Percentiles rank a stretch among this genome's conserved stretches.
Conservation (phyloP, 331 rosid genomes). For the Acacia pycnantha region DNA sequence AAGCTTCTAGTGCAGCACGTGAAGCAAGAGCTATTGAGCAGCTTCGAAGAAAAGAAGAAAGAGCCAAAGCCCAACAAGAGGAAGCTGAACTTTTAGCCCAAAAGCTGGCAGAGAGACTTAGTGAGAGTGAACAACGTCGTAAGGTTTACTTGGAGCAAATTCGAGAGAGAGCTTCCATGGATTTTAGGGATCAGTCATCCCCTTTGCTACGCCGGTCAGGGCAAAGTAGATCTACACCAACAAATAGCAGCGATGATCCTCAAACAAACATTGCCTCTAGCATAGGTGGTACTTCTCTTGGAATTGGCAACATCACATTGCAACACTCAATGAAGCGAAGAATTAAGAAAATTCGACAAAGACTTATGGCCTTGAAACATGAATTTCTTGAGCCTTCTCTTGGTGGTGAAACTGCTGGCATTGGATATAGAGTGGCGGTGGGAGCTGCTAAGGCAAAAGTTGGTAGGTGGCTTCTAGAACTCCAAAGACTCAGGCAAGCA, state of each 20-base stretch:
- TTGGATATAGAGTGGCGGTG: conserved; percentile 85
- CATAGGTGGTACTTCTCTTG: conserved; percentile 57
- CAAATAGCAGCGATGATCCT: conserved; percentile 62
- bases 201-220: conserved; percentile 81
- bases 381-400: conserved; percentile 74
- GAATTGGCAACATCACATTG: conserved; percentile 53
- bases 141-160: conserved; percentile 93
- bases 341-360: conserved; percentile 92
- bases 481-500: conserved; percentile 94
- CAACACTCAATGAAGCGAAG: conserved; percentile 85
- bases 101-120: conserved; percentile 92
- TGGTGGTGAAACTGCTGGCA: conserved; percentile 82
- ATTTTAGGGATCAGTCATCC: conserved; percentile 96
- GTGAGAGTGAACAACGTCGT: conserved; percentile 97
- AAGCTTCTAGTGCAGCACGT: conserved; percentile 98
- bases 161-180: conserved; percentile 94
- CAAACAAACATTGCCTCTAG: conserved; percentile 56
- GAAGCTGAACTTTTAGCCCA: conserved; percentile 99
- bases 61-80: conserved; percentile 98
- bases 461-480: conserved; percentile 99
- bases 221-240: conserved; percentile 64
- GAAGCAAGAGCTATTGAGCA: conserved; percentile 95
- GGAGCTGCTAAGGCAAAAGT: conserved; percentile 93
- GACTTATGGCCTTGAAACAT: conserved; percentile 92
- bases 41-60: conserved; percentile 93